A percentile compares a stretch with the other conserved stretches of the same genome.
phyloP scores from a whole-genome alignment of 805 yeast species.

The Monosporozyma yasuniensis region DNA sequence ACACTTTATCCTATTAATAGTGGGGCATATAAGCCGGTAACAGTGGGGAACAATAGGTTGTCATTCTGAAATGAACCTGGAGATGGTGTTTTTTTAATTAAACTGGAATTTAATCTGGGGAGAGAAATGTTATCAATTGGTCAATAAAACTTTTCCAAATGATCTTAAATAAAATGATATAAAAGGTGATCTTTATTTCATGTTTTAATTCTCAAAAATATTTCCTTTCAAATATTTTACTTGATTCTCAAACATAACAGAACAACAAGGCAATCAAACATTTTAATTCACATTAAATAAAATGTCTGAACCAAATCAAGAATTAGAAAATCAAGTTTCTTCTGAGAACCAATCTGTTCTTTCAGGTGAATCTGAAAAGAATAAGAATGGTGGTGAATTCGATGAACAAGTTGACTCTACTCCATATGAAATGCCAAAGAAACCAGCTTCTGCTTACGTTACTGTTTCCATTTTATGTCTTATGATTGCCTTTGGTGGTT shows the following conservation, averaged over 20 bases:
- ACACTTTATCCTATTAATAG: background rate
- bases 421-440: slow-evolving; percentile 23
- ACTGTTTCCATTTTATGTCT: slow-evolving; percentile 28
- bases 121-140: too few species aligned
- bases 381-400: slow-evolving; percentile 19
- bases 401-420: slow-evolving; percentile 4
- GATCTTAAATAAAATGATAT: too few species aligned
- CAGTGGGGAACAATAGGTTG: too few species aligned
- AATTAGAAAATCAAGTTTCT: background rate
- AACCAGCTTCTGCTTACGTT: slow-evolving; percentile 31
- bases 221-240: background rate
- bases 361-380: slow-evolving; percentile 1
- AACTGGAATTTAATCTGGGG: too few species aligned
- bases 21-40: too few species aligned
- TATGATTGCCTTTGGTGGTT: slow-evolving; percentile 29
- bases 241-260: background rate
- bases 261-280: background rate
- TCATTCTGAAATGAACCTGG: too few species aligned
- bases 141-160: too few species aligned
- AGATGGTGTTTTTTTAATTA: too few species aligned
- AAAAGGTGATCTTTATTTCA: too few species aligned
- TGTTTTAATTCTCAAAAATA: too few species aligned
- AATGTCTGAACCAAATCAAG: slow-evolving; percentile 1
- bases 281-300: background rate
- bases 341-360: slow-evolving; percentile 1